Base-by-base conservation (phyloP, 2,329 filamentous ascomycete species). In the Ophiostoma montium region DNA sequence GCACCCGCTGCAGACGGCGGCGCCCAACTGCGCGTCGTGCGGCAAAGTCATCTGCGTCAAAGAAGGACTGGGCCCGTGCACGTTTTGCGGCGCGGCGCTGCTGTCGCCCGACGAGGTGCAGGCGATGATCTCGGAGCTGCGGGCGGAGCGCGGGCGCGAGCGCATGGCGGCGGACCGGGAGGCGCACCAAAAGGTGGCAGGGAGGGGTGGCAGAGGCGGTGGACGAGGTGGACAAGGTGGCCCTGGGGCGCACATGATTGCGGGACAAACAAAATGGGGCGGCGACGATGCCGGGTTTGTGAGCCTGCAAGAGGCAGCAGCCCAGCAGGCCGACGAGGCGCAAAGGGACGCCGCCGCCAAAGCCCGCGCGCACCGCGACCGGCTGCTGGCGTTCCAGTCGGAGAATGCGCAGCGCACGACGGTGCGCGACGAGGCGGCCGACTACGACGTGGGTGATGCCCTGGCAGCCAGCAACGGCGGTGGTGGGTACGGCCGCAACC, bases 11-110 rank as follows among this genome's bases (percentile, higher is more conserved):
- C 82, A 95, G 41, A 78, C 78, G n/a, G 88, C 90, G 0, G 88
- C 89, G 0, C 92, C 92, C 1, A 98, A 96, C 62, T 98, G 92
- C 61, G 68, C 94, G 15, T 82, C 76, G 41, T 98, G 92, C 59
- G 92, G 92, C 52, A 96, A 96, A 63, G 87, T 98, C 12, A 82
- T 96, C 49, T 98, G 92, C 62, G 79, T 94, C 21, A 89, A 92
- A 59, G 89, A 98, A 65, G 92, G 92, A 0, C 72, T 96, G 1
- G 90, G 90, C 0, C 90, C 90, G 0, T 98, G 92, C 63, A 95
- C 90, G 0, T 95, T 86, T 60, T 98, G 92, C 67, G 80, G 80
- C 0, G 72, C 75, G 0, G 78, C 86, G 0, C 69, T 98, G 0
- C 69, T 98, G 8, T 81, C 74, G 30, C 62, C 76, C 0, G 67